These are phyloP conservation scores for Ophiocordyceps camponoti-saundersi DNA, from an alignment of 2,329 filamentous ascomycete genomes.

Conservation along the genomic window DNA sequence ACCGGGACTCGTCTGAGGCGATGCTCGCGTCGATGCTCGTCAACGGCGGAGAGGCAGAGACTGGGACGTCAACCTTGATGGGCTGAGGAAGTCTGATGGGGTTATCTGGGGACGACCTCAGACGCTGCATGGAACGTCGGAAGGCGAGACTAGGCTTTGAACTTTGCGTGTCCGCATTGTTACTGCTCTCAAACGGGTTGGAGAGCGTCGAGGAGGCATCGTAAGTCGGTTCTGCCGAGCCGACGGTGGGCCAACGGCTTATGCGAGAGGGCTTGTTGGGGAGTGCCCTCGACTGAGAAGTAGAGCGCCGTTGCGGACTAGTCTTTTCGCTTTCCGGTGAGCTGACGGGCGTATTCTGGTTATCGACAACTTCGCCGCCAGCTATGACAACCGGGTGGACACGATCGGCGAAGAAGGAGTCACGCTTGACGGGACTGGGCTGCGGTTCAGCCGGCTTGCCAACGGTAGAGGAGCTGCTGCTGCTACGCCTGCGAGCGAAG, in stretches of 20 bases:
- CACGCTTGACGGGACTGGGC: conserved; percentile 31
- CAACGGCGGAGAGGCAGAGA: conserved; percentile 28
- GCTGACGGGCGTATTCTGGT: conserved; percentile 33
- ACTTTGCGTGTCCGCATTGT: conserved; percentile 19
- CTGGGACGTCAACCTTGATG: conserved; percentile 26
- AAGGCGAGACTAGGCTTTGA: conserved; percentile 36
- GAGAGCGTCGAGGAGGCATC: conserved; percentile 9
- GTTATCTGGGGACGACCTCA: conserved; percentile 26
- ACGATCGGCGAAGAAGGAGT: conserved; percentile 42
- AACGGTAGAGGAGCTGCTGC: conserved; percentile 31
- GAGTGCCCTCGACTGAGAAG: conserved; percentile 23
- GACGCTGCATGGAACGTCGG: conserved; percentile 35
- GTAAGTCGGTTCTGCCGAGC: conserved; percentile 23
- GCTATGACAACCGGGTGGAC: conserved; percentile 51
- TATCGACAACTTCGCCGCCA: conserved; percentile 44
- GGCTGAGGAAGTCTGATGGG: conserved; percentile 33
- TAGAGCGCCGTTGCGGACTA: conserved; percentile 20
- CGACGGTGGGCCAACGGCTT: conserved; percentile 35
- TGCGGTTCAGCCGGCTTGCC: conserved; percentile 20
- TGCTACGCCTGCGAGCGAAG: conserved; percentile 43
- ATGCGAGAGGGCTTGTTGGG: conserved; percentile 22
- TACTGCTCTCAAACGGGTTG: conserved; percentile 27
- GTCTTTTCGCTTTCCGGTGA: conserved; percentile 35
- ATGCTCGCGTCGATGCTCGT: conserved; percentile 40
- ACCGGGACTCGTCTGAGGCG: conserved; percentile 37